Conservation (phyloP, 169 alveolate genomes). For the Plasmodium inui region DNA sequence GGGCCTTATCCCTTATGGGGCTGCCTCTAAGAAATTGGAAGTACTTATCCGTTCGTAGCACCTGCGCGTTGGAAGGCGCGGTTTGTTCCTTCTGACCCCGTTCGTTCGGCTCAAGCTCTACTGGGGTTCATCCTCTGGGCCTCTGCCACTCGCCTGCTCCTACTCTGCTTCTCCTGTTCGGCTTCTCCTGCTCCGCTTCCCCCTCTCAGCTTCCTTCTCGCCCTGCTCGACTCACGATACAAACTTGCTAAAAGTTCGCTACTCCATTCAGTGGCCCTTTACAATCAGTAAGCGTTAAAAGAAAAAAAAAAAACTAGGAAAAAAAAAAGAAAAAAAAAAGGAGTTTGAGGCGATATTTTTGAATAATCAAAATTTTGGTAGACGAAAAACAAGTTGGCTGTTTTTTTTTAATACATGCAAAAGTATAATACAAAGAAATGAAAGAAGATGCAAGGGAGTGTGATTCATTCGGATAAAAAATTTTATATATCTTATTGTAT, state of each 20-base stretch:
- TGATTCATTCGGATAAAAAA: neutral
- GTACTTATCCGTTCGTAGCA: neutral
- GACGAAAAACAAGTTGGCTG: neutral
- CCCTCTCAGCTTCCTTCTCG: neutral
- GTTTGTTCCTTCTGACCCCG: neutral
- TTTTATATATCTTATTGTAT: neutral
- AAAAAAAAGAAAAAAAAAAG: neutral
- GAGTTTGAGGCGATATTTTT: neutral
- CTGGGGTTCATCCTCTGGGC: neutral
- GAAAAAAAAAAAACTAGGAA: neutral
- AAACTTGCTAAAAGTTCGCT: neutral
- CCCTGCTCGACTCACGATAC: neutral
- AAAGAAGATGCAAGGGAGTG: neutral
- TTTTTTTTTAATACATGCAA: neutral
- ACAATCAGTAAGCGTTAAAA: neutral
- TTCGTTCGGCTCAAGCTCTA: neutral
- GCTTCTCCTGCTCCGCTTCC: neutral
- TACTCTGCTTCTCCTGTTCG: neutral
- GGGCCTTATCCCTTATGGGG: neutral
- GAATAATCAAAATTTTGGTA: neutral
- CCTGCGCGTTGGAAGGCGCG: neutral
- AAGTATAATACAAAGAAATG: neutral
- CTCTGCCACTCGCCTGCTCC: neutral
- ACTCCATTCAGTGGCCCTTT: neutral
- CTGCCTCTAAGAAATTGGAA: neutral